phyloP scores from a whole-genome alignment of 2,329 filamentous ascomycete genomes.

The Dissoconium aciculare region DNA sequence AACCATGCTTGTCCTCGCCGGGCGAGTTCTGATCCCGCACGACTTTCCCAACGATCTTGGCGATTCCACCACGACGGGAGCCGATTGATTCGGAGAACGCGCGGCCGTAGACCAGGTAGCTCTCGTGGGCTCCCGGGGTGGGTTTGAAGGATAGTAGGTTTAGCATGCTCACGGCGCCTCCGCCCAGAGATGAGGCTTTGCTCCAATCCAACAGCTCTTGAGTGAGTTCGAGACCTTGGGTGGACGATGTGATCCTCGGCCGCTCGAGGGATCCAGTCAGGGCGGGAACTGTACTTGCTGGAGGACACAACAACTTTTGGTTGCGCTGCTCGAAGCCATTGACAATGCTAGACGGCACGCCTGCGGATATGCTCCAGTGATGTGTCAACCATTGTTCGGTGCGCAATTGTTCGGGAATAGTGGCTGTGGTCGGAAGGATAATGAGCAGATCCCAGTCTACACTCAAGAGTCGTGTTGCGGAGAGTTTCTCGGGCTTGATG shows the following conservation, averaged over 20 bases:
- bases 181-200: slow-evolving; percentile 21
- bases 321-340: slow-evolving; percentile 27
- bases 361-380: slow-evolving; percentile 24
- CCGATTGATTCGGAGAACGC: slow-evolving; percentile 38
- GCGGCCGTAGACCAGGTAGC: slow-evolving; percentile 44
- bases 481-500: slow-evolving; percentile 32
- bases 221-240: slow-evolving; percentile 42
- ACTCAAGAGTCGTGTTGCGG: slow-evolving; percentile 28
- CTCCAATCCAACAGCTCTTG: slow-evolving; percentile 39
- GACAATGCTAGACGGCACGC: slow-evolving; percentile 31
- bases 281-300: slow-evolving; percentile 20
- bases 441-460: slow-evolving; percentile 36
- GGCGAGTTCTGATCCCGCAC: slow-evolving; percentile 23
- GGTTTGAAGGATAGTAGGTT: slow-evolving; percentile 45
- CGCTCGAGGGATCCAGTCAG: slow-evolving; percentile 23
- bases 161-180: slow-evolving; percentile 44
- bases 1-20: slow-evolving; percentile 23
- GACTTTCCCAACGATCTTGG: slow-evolving; percentile 48
- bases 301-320: slow-evolving; percentile 25
- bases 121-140: slow-evolving; percentile 32
- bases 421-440: slow-evolving; percentile 24
- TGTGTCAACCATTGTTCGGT: slow-evolving; percentile 14
- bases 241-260: slow-evolving; percentile 22
- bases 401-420: slow-evolving; percentile 13
- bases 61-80: slow-evolving; percentile 37